phyloP scores from a whole-genome alignment of 2,329 filamentous ascomycete genomes.

The Colletotrichum sp. region DNA sequence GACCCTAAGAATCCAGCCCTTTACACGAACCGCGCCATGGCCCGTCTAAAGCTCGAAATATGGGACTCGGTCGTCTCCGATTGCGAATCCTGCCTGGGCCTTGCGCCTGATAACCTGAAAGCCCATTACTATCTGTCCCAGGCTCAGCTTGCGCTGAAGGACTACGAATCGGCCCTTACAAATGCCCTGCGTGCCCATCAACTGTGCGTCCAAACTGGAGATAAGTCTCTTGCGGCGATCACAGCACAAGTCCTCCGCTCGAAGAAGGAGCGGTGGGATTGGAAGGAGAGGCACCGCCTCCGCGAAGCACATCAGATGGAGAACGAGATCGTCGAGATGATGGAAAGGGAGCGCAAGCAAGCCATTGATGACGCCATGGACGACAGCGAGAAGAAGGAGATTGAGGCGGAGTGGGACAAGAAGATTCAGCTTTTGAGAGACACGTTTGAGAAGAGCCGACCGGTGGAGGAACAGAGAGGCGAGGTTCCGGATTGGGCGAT shows the following conservation, averaged over 20 bases:
- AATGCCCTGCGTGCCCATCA: conserved; percentile 76
- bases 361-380: conserved; percentile 42
- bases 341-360: conserved; percentile 53
- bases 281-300: conserved; percentile 66
- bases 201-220: conserved; percentile 66
- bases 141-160: conserved; percentile 76
- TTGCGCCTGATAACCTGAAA: conserved; percentile 75
- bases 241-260: conserved; percentile 77
- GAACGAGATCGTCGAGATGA: conserved; percentile 17
- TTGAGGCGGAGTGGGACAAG: conserved; percentile 49
- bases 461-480: conserved; percentile 48
- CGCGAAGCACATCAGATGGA: conserved; percentile 60
- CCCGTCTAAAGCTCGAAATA: conserved; percentile 73
- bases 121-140: conserved; percentile 84
- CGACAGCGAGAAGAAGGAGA: conserved; percentile 53
- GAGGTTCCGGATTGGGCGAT: conserved; percentile 78
- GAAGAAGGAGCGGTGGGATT: conserved; percentile 88
- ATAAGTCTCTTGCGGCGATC: conserved; percentile 72
- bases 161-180: conserved; percentile 74
- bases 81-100: conserved; percentile 74
- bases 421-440: conserved; percentile 50
- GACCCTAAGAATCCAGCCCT: conserved; percentile 79
- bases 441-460: conserved; percentile 59
- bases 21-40: conserved; percentile 90
- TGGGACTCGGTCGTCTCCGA: conserved; percentile 81